Percentiles rank a stretch among this genome's conserved stretches.
phyloP scores from a whole-genome alignment of 2,329 filamentous ascomycete species.

The Fusarium sp. region DNA sequence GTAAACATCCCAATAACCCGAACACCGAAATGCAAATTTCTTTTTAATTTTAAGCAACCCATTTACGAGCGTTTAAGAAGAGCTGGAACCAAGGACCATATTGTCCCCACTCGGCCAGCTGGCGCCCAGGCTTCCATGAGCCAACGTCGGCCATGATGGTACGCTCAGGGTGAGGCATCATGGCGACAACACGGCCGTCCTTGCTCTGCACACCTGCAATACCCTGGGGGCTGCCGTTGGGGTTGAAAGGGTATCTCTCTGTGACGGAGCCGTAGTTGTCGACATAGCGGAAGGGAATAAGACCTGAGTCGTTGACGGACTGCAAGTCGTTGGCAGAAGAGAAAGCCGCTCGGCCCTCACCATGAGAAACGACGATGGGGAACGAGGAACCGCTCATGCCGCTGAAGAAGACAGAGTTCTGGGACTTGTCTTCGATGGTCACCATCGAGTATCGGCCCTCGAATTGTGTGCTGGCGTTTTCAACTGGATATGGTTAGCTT shows the following conservation, averaged over 20 bases:
- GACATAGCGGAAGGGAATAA: slow-evolving; percentile 84
- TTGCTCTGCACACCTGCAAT: slow-evolving; percentile 82
- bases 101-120: slow-evolving; percentile 77
- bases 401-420: slow-evolving; percentile 45
- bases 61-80: slow-evolving; percentile 88
- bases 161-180: slow-evolving; percentile 97
- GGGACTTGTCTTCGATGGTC: slow-evolving; percentile 40
- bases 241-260: slow-evolving; percentile 87
- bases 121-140: slow-evolving; percentile 74
- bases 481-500: slow-evolving; percentile 57
- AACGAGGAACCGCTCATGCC: slow-evolving; percentile 44
- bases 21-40: slow-evolving; percentile 31
- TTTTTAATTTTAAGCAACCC: slow-evolving; percentile 72
- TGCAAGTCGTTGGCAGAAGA: slow-evolving; percentile 63
- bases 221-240: slow-evolving; percentile 83
- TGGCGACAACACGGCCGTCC: slow-evolving; percentile 83
- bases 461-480: slow-evolving; percentile 69
- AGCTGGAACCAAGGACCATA: slow-evolving; percentile 87
- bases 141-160: slow-evolving; percentile 83
- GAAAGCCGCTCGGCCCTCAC: slow-evolving; percentile 81
- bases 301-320: slow-evolving; percentile 71
- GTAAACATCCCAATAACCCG: slow-evolving; percentile 21
- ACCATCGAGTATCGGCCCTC: slow-evolving; percentile 47
- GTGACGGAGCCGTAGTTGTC: slow-evolving; percentile 82
- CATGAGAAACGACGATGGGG: slow-evolving; percentile 47